Conservation (phyloP, 2,329 filamentous ascomycete genomes). For the Apiospora phragmitis region DNA sequence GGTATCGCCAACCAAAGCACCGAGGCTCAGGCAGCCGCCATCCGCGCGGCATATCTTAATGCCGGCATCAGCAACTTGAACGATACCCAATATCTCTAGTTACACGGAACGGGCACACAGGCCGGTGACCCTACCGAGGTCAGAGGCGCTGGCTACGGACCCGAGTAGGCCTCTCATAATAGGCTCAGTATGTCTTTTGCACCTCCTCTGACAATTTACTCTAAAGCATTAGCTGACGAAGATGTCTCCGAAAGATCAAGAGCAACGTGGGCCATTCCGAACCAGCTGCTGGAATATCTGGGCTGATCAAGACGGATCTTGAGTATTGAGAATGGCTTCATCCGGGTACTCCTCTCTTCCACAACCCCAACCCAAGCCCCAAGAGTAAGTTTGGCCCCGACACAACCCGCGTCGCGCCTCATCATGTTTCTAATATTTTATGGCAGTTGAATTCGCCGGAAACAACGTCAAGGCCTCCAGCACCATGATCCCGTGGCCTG, state of each 20-base stretch:
- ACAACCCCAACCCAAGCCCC: conserved; percentile 18
- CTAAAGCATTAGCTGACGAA: too few species aligned
- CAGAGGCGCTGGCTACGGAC: background rate
- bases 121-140: conserved; percentile 35
- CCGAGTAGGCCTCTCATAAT: background rate
- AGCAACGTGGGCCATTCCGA: conserved; percentile 35
- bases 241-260: conserved; percentile 21
- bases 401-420: background rate
- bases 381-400: conserved; percentile 11
- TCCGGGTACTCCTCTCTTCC: conserved; percentile 26
- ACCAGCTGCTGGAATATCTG: conserved; percentile 27
- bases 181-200: background rate
- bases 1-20: background rate
- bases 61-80: conserved; percentile 18
- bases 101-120: background rate
- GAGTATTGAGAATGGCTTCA: conserved; percentile 28
- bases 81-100: background rate
- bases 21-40: background rate
- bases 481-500: conserved; percentile 25
- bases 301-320: conserved; percentile 32
- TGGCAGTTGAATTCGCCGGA: conserved; percentile 20
- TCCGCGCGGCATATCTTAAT: background rate
- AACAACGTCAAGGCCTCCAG: conserved; percentile 17
- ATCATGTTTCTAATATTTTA: background rate
- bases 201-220: too few species aligned